A percentile compares a stretch with the other conserved stretches of the same genome.
These are phyloP conservation scores for Oropetium thomaeum DNA, from an alignment of 176 grass and related monocot species.

Conservation along the genomic window DNA sequence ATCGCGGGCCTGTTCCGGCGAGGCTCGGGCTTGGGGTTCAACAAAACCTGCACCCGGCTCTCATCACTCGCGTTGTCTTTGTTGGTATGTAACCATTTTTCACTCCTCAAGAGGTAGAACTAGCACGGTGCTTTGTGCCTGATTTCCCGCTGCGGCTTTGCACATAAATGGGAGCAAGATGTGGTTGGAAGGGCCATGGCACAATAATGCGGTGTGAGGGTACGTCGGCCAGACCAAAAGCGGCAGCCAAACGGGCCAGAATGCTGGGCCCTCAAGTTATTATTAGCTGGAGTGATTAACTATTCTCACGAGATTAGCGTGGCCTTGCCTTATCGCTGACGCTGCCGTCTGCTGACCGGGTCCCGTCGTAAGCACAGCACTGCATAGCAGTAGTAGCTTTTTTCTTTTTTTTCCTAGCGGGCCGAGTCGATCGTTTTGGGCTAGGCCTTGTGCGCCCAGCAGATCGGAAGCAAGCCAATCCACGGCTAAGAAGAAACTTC, in stretches of 20 bases:
- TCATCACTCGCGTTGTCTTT: no score
- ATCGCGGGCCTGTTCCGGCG: background rate
- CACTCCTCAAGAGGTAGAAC: background rate
- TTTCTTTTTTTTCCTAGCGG: no score
- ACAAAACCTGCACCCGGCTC: no score
- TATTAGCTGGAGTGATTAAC: slow-evolving; percentile 4
- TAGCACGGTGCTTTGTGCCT: slow-evolving; percentile 7
- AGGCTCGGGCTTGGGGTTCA: background rate
- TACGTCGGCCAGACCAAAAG: background rate
- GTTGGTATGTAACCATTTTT: background rate
- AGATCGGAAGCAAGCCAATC: background rate
- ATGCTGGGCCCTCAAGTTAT: background rate
- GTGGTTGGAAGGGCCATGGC: slow-evolving; percentile 28
- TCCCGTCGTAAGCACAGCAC: background rate
- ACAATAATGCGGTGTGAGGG: slow-evolving; percentile 14
- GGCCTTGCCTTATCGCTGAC: no score
- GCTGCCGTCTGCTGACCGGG: background rate
- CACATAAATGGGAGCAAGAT: slow-evolving; percentile 21
- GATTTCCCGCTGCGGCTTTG: slow-evolving; percentile 7
- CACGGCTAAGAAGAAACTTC: no score
- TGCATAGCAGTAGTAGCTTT: no score
- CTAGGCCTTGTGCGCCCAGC: background rate
- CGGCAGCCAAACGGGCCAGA: no score
- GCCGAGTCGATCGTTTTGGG: background rate
- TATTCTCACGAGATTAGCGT: background rate